Evolutionary conservation across 495 filamentous ascomycete species (phyloP).

Genomic region (Xylaria curta): DNA sequence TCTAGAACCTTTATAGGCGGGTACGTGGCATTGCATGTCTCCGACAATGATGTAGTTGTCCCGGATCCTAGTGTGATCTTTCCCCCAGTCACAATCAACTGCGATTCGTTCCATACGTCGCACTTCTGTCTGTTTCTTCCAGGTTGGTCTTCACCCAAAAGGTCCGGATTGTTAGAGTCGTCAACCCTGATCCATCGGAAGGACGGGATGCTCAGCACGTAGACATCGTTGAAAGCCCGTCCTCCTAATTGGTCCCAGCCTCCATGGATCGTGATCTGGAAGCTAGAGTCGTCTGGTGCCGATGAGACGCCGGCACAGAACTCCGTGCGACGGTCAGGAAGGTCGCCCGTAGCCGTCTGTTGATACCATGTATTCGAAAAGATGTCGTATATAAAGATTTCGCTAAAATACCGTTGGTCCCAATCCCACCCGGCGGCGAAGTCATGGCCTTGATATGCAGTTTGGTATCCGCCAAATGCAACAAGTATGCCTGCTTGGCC

Average conservation of each 20-base stretch:
- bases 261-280: constrained; percentile 49
- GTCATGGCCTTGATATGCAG: constrained; percentile 16
- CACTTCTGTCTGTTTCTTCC: constrained; percentile 35
- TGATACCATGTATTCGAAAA: constrained; percentile 59
- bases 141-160: constrained; percentile 39
- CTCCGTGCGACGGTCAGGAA: constrained; percentile 53
- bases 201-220: constrained; percentile 61
- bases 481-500: constrained; percentile 23
- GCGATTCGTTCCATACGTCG: constrained; percentile 32
- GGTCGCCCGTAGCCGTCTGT: constrained; percentile 54
- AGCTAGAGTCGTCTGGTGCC: constrained; percentile 59
- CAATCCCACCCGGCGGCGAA: background rate
- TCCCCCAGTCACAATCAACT: constrained; percentile 58
- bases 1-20: constrained; percentile 51
- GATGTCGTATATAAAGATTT: constrained; percentile 61
- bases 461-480: constrained; percentile 30
- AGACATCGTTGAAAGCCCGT: constrained; percentile 60
- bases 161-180: constrained; percentile 40
- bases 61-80: constrained; percentile 36
- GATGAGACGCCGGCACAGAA: constrained; percentile 63
- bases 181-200: constrained; percentile 62
- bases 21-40: constrained; percentile 49
- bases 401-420: constrained; percentile 34
- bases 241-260: constrained; percentile 39
- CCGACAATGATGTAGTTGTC: constrained; percentile 15